phyloP scores from a whole-genome alignment of 1,139 yeast genomes.

The Ogataea hybrid region DNA sequence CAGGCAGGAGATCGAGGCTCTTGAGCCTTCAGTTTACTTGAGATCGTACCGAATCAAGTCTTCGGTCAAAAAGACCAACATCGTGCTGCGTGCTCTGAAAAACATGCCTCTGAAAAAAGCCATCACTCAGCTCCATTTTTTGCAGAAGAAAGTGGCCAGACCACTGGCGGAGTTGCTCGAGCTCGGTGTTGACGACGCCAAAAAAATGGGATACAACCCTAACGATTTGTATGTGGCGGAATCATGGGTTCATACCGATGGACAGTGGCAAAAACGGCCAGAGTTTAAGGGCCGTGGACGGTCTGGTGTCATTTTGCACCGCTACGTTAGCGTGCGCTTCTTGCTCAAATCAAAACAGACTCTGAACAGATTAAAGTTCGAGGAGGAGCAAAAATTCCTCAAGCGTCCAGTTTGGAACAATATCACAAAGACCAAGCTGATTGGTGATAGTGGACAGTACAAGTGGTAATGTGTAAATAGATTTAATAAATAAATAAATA shows the following conservation, averaged over 20 bases:
- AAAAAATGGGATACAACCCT: slow-evolving; percentile 54
- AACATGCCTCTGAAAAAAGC: slow-evolving; percentile 74
- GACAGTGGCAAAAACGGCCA: slow-evolving; percentile 65
- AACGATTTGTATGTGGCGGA: slow-evolving; percentile 71
- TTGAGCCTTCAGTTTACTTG: slow-evolving; percentile 83
- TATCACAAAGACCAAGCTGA: slow-evolving; percentile 39
- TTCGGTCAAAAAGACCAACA: slow-evolving; percentile 84
- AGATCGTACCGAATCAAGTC: slow-evolving; percentile 79
- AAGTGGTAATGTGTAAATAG: slow-evolving; percentile 41
- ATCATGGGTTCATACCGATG: slow-evolving; percentile 93
- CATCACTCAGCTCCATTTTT: slow-evolving; percentile 89
- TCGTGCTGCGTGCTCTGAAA: slow-evolving; percentile 69
- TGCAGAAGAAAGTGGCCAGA: slow-evolving; percentile 73
- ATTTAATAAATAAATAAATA: slow-evolving; percentile 3
- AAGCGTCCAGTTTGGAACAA: slow-evolving; percentile 44
- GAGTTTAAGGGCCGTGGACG: slow-evolving; percentile 93
- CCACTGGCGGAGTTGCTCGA: slow-evolving; percentile 77
- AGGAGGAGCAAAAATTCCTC: slow-evolving; percentile 38
- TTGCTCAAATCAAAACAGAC: slow-evolving; percentile 68
- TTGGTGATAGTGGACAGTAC: slow-evolving; percentile 48
- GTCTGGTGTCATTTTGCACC: slow-evolving; percentile 72
- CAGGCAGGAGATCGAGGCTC: slow-evolving; percentile 64
- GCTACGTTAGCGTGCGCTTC: slow-evolving; percentile 78
- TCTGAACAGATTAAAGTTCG: slow-evolving; percentile 58
- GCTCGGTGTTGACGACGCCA: slow-evolving; percentile 70